Conservation (phyloP, 495 filamentous ascomycete species). For the Friedmanniomyces simplex region DNA sequence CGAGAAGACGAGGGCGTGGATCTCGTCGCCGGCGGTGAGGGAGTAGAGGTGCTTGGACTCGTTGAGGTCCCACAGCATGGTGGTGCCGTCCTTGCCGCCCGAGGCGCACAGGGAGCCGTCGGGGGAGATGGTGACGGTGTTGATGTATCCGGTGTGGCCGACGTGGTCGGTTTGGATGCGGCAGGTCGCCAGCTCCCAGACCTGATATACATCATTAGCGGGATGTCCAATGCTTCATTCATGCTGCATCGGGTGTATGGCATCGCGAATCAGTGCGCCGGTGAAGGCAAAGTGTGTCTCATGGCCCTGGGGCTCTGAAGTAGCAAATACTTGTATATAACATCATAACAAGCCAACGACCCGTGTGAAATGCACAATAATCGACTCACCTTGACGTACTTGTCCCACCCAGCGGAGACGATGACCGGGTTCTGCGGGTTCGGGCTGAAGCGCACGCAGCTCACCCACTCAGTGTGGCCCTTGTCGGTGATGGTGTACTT, state of each 20-base stretch:
- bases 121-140: conserved; percentile 99
- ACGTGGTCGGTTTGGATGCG: conserved; percentile 99
- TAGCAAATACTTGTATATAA: conserved; percentile 99
- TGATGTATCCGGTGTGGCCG: conserved; percentile 99
- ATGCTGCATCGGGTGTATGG: conserved; percentile 1
- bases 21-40: conserved; percentile 97
- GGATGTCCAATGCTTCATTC: neutral
- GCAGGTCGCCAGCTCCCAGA: conserved; percentile 99
- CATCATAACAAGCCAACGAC: conserved; percentile 59
- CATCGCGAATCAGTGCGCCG: conserved; percentile 66
- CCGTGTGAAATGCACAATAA: conserved; percentile 12
- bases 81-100: conserved; percentile 98
- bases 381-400: conserved; percentile 92
- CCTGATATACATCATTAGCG: conserved; percentile 42
- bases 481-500: conserved; percentile 99
- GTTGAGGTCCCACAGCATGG: conserved; percentile 99
- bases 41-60: conserved; percentile 99
- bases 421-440: conserved; percentile 99
- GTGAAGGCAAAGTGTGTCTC: conserved; percentile 81
- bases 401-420: conserved; percentile 98
- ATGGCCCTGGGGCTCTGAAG: conserved; percentile 98
- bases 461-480: conserved; percentile 99
- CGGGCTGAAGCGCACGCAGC: conserved; percentile 97
- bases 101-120: conserved; percentile 99
- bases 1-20: conserved; percentile 99